phyloP scores from a whole-genome alignment of 768 basidiomycete genomes.

The Cyclocybe cylindracea region DNA sequence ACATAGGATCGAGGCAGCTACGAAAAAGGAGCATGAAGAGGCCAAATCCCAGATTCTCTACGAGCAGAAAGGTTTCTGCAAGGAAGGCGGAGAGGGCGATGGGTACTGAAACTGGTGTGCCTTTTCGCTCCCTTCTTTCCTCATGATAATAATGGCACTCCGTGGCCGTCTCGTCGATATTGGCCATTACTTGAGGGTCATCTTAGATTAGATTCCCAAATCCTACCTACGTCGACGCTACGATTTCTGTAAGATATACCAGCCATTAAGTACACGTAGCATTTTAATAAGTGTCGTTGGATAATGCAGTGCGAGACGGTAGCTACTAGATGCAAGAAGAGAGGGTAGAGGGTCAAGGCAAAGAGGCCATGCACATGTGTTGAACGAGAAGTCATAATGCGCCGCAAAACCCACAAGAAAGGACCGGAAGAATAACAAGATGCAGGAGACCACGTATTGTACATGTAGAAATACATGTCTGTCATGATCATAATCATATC shows the following conservation, averaged over 20 bases:
- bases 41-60: conserved; percentile 80
- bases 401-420: conserved; percentile 9
- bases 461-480: conserved; percentile 22
- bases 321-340: background rate
- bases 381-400: conserved; percentile 3
- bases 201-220: conserved; percentile 5
- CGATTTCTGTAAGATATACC: background rate
- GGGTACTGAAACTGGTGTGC: conserved; percentile 62
- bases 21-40: conserved; percentile 81
- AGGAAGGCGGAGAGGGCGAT: conserved; percentile 95
- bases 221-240: conserved; percentile 10
- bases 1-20: conserved; percentile 72
- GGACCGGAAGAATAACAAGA: conserved; percentile 16
- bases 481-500: conserved; percentile 22
- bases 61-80: conserved; percentile 87
- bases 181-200: background rate
- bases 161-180: background rate
- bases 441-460: background rate
- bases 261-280: background rate
- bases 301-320: conserved; percentile 1
- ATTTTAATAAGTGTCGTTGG: too few relatives aligned
- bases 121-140: background rate
- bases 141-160: background rate
- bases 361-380: conserved; percentile 11
- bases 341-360: conserved; percentile 1